Percentiles rank a stretch among this genome's conserved stretches.
Conservation (phyloP, 768 basidiomycete species). For the Lactifluus rugatus region DNA sequence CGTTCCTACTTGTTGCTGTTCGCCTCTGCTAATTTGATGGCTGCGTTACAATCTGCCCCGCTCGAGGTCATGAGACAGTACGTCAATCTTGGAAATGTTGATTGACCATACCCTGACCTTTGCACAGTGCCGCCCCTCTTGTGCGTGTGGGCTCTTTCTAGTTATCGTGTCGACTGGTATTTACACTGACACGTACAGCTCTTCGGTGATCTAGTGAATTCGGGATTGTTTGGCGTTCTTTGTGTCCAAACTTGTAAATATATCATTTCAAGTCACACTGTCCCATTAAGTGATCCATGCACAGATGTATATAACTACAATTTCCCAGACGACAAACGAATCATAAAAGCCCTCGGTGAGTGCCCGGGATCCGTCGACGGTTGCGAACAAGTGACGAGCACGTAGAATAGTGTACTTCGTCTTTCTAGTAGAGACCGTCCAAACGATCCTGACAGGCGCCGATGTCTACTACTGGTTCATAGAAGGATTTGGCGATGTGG, state of each 20-base stretch:
- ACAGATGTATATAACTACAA: conserved; percentile 16
- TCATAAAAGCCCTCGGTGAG: background rate
- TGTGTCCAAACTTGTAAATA: conserved; percentile 24
- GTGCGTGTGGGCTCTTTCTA: background rate
- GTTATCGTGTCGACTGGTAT: background rate
- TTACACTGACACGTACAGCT: background rate
- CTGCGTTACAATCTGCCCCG: background rate
- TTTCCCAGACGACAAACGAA: conserved; percentile 2
- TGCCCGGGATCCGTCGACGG: background rate
- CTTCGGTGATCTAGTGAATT: conserved; percentile 21
- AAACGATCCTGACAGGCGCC: conserved; percentile 1
- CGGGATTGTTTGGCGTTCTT: conserved; percentile 24
- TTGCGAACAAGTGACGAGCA: background rate
- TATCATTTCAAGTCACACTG: too few species aligned
- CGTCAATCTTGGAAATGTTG: background rate
- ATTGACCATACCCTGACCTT: background rate
- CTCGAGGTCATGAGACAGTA: background rate
- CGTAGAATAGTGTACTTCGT: conserved; percentile 20
- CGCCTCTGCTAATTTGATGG: background rate
- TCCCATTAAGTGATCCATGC: background rate
- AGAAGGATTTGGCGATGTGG: conserved; percentile 24
- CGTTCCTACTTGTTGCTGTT: background rate
- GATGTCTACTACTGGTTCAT: conserved; percentile 26
- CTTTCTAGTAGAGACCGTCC: conserved; percentile 23
- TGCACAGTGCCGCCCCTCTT: conserved; percentile 1